phyloP scores from a whole-genome alignment of 2,329 filamentous ascomycete species.

The Botryosphaeria dothidea region DNA sequence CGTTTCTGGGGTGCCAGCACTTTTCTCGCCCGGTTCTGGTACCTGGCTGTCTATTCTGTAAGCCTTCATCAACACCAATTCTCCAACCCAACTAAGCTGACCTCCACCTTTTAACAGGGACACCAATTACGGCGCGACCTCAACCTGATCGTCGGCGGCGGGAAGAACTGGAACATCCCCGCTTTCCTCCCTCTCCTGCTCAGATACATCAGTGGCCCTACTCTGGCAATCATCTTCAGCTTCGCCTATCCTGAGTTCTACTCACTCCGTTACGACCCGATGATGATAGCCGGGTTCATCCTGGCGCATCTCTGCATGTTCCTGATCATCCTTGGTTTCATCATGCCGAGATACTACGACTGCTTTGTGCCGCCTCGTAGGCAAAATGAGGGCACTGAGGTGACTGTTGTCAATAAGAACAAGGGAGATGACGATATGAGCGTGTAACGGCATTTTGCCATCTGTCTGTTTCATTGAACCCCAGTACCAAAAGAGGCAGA shows the following conservation, averaged over 20 bases:
- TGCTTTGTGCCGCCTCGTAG: constrained; percentile 52
- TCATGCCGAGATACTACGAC: constrained; percentile 57
- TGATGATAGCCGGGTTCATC: constrained; percentile 39
- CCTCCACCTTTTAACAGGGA: constrained; percentile 38
- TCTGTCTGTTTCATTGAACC: no score
- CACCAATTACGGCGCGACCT: constrained; percentile 59
- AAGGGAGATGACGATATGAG: constrained; percentile 27
- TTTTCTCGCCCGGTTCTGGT: constrained; percentile 51
- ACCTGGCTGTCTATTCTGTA: constrained; percentile 60
- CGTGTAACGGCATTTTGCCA: no score
- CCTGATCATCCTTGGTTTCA: constrained; percentile 49
- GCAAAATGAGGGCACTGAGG: constrained; percentile 47
- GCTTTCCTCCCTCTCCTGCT: constrained; percentile 53
- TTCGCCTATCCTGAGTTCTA: constrained; percentile 38
- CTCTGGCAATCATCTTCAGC: constrained; percentile 36
- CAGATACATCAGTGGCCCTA: constrained; percentile 35
- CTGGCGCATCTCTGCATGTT: constrained; percentile 44
- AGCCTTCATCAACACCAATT: constrained; percentile 28
- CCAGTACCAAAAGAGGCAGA: no score
- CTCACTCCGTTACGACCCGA: constrained; percentile 32
- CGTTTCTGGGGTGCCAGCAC: constrained; percentile 45
- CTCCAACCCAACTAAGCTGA: no score
- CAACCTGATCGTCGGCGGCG: constrained; percentile 55
- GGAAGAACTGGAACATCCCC: constrained; percentile 60
- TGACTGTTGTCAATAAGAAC: constrained; percentile 29